Conservation (phyloP, 352 stramenopile genomes). For the Globisporangium spiculum region DNA sequence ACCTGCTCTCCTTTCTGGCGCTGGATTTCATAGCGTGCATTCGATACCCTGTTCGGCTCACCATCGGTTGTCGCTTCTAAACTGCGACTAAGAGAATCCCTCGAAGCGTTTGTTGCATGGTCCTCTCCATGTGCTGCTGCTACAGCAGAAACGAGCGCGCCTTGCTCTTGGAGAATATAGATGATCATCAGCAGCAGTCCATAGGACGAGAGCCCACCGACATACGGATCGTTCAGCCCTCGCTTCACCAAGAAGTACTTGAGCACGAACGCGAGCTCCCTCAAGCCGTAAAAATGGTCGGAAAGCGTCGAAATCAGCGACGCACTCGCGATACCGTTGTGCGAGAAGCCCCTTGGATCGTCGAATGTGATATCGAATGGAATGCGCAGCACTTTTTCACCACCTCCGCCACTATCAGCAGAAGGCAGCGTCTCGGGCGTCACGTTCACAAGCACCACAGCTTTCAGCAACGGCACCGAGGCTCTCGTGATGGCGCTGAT, state of each 20-base stretch:
- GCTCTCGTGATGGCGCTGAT: conserved; percentile 75
- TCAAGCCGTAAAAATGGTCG: conserved; percentile 70
- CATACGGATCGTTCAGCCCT: conserved; percentile 86
- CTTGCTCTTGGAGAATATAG: conserved; percentile 64
- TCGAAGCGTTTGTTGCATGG: not conserved
- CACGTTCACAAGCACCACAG: conserved; percentile 39
- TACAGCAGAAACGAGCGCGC: conserved; percentile 29
- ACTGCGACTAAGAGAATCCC: not conserved
- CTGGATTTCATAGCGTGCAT: conserved; percentile 43
- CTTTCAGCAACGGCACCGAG: conserved; percentile 77
- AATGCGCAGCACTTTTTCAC: conserved; percentile 30
- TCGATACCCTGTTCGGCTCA: conserved; percentile 11
- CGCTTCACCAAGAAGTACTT: conserved; percentile 90
- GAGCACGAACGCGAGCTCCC: conserved; percentile 83
- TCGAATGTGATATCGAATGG: conserved; percentile 87
- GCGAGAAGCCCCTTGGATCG: conserved; percentile 44
- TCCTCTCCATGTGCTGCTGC: not conserved
- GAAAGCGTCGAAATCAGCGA: conserved; percentile 64
- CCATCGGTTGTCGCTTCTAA: not conserved
- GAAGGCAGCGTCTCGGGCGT: not conserved
- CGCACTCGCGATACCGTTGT: conserved; percentile 78
- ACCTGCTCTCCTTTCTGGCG: conserved; percentile 43
- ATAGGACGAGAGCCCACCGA: conserved; percentile 89
- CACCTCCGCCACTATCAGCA: not conserved
- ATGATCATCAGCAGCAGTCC: conserved; percentile 81